Base-by-base conservation (phyloP, 2,329 filamentous ascomycete genomes). In the Penicillium corylophilum region DNA sequence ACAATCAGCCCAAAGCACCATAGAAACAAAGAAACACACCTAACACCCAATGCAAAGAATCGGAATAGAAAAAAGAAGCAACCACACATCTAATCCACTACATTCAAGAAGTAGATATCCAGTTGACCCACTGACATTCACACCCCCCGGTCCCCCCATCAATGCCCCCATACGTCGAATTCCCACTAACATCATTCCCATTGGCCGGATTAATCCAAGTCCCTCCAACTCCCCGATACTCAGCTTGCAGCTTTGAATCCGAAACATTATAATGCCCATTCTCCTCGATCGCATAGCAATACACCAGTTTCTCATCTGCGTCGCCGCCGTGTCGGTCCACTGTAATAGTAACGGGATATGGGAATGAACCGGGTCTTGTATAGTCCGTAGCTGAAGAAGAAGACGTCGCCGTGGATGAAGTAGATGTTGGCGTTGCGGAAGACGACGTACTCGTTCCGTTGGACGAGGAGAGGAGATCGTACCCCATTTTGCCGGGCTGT, bases 81-180 rank as follows among this genome's bases (percentile, higher is more conserved):
- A 15, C 20, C 46, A 23, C 12, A 31, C n/a, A 38, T 24, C 42
- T 18, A 13, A 23, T 6, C 20, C 31, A 29, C 24, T 28, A 28
- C 36, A 31, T 7, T 28, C 48, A 62, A 15, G 35, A 38, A 8
- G 40, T 54, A 15, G 35, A 45, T 40, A 67, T 47, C 70, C 70
- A 85, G 67, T 84, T 85, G 64, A 77, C 73, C 81, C 82, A 86
- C 59, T 75, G 69, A 66, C 83, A 86, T n/a, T 62, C 63, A 71
- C 83, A 86, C 0, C 83, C 83, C 6, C 82, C 82, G 5, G 70
- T 76, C 1, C 83, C 83, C 1, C 83, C 83, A 69, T 85, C 83
- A 51, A 83, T 76, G 1, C 81, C 81, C 0, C 71, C 73, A 15
- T 67, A 72, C 24, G 18, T 38, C 9, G 35, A 22, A 13, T 38